Evolutionary conservation across 208 protist species (phyloP).

Genomic region (Wallacemonas sp.): DNA sequence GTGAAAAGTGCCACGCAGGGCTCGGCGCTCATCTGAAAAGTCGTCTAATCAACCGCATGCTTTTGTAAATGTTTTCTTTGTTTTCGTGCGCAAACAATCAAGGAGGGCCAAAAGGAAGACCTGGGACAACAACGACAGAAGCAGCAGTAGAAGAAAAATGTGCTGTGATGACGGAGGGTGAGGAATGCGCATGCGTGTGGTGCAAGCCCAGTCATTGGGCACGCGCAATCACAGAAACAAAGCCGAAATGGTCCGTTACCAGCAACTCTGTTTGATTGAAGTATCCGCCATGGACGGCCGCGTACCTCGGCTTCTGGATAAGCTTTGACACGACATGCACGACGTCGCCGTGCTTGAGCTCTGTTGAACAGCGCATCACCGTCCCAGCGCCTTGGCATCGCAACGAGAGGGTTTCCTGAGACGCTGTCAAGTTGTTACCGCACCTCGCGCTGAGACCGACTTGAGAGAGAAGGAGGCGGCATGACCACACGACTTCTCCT

Average conservation of each 20-base stretch:
- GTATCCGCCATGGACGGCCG: slow-evolving; percentile 76
- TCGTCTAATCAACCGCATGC: too few species aligned
- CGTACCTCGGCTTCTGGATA: slow-evolving; percentile 69
- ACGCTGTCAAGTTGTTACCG: slow-evolving; percentile 17
- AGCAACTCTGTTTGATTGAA: slow-evolving; percentile 76
- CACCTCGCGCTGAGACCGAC: slow-evolving; percentile 42
- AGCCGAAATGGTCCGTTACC: slow-evolving; percentile 77
- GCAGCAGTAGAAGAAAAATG: not conserved
- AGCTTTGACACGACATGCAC: slow-evolving; percentile 84
- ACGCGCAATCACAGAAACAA: slow-evolving; percentile 37
- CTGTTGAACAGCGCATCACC: slow-evolving; percentile 51
- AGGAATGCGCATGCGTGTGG: too few species aligned
- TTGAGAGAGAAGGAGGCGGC: slow-evolving; percentile 69
- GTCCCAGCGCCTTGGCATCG: slow-evolving; percentile 61
- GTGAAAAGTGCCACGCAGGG: too few species aligned
- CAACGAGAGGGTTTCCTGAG: slow-evolving; percentile 46
- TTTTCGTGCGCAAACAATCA: too few species aligned
- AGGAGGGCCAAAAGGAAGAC: not conserved
- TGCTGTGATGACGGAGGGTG: not conserved
- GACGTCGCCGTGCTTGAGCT: slow-evolving; percentile 61
- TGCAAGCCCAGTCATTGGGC: not conserved
- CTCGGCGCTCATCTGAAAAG: too few species aligned
- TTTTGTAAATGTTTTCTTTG: too few species aligned
- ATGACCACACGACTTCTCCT: slow-evolving; percentile 76
- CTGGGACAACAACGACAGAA: too few species aligned